Base-by-base conservation (phyloP, 768 basidiomycete genomes). In the Trametes cinnabarina region DNA sequence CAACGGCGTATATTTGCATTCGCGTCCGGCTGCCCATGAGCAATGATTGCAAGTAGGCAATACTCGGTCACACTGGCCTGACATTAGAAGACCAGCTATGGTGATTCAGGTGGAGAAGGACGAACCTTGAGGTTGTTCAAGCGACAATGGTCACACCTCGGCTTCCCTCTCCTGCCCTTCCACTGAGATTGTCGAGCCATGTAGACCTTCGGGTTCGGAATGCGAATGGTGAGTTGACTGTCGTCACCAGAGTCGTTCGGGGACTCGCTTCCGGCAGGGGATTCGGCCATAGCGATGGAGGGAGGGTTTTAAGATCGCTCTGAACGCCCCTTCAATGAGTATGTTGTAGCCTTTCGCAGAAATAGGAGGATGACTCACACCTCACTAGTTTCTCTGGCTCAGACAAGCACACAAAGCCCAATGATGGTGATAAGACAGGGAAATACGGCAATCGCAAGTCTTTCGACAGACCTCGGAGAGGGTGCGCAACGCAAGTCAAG, bases 131-230 rank as follows among this genome's bases (percentile, higher is more conserved):
- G 75, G 73, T 88, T 88, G 67, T 84, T 84, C 55, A 82, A 66
- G 30, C 87, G 84, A 72, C 87, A 88, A 64, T 86, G 81, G 73
- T 88, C 87, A 65, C 87, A 88, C 47, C 87, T 78, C 63, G 87
- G 86, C 66, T 88, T 88, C 50, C 87, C 87, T 72, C 87, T 78
- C 57, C 85, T 80, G 57, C 86, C 86, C 61, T 87, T 86, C 87
- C 87, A 88, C 55, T 84, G 83, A 40, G 86, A 88, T 69, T 84
- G 85, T 59, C 81, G 83, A 66, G 80, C 83, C 81, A 83, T 80
- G 70, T 81, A 86, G 50, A 82, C 76, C 73, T 82, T 84, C 34
- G 83, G 82, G 65, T 85, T 86, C 3, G 86, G 85, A 63, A 87
- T 87, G 57, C 81, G 77, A 65, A 87, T 85, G 46, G 79, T 85